Evolutionary conservation across 306 rosid species (phyloP).

Genomic region (Trifolium subterraneum): DNA sequence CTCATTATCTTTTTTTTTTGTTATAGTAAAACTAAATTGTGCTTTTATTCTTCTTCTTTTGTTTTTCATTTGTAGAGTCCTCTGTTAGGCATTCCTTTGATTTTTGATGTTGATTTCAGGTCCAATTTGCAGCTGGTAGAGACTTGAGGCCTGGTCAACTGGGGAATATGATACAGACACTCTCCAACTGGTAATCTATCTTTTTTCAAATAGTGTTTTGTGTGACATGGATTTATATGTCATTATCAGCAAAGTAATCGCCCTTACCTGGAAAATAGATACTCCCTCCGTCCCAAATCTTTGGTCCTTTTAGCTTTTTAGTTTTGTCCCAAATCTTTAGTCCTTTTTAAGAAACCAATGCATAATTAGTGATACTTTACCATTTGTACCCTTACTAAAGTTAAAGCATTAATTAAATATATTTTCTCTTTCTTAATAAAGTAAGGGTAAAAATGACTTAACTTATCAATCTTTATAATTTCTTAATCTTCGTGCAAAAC

Average conservation of each 20-base stretch:
- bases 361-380: too few relatives aligned
- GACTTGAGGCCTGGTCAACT: slow-evolving; percentile 94
- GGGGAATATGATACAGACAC: slow-evolving; percentile 88
- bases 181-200: slow-evolving; percentile 78
- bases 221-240: slow-evolving; percentile 4
- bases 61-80: neutral
- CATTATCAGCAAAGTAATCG: slow-evolving; percentile 25
- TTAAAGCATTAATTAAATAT: too few relatives aligned
- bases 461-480: too few relatives aligned
- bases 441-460: too few relatives aligned
- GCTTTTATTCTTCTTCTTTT: neutral
- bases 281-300: too few relatives aligned
- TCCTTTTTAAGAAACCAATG: too few relatives aligned
- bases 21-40: neutral
- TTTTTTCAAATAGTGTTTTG: slow-evolving; percentile 19
- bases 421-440: too few relatives aligned
- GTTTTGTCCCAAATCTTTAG: too few relatives aligned
- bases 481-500: too few relatives aligned
- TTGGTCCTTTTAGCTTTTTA: too few relatives aligned
- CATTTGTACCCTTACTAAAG: too few relatives aligned
- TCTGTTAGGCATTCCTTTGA: slow-evolving; percentile 31
- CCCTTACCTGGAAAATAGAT: neutral
- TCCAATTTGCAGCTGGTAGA: slow-evolving; percentile 98
- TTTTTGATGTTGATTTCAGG: slow-evolving; percentile 58
- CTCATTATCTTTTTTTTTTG: neutral